phyloP scores from a whole-genome alignment of 768 basidiomycete species.

The Tylopilus plumbeoviolaceoides region DNA sequence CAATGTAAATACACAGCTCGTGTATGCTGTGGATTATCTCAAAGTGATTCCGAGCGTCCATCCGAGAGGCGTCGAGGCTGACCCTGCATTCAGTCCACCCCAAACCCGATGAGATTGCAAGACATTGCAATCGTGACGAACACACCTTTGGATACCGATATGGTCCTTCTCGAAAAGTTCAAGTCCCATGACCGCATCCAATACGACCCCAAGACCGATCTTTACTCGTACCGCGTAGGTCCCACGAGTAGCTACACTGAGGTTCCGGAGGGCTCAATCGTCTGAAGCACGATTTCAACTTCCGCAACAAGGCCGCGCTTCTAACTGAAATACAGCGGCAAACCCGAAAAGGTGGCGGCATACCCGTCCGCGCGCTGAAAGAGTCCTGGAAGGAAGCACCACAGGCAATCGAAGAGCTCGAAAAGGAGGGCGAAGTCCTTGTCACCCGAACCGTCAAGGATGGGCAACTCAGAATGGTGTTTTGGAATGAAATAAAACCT shows the following conservation, averaged over 20 bases:
- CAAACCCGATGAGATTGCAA: conserved; percentile 80
- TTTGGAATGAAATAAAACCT: conserved; percentile 86
- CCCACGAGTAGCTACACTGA: neutral
- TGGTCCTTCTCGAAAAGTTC: conserved; percentile 73
- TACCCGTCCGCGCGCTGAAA: conserved; percentile 78
- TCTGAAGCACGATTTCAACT: conserved; percentile 76
- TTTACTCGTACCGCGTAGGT: conserved; percentile 82
- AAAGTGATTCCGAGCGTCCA: conserved; percentile 47
- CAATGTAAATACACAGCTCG: conserved; percentile 83
- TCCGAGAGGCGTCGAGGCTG: conserved; percentile 10
- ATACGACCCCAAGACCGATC: conserved; percentile 77
- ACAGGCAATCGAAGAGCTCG: conserved; percentile 81
- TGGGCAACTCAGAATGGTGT: conserved; percentile 78
- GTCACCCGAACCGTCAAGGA: conserved; percentile 86
- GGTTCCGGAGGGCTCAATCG: conserved; percentile 3
- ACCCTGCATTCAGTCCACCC: conserved; percentile 44
- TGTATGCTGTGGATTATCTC: conserved; percentile 78
- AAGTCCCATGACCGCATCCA: conserved; percentile 73
- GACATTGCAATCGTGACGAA: conserved; percentile 81
- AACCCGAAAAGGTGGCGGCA: conserved; percentile 78
- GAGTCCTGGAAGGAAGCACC: conserved; percentile 91
- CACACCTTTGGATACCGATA: conserved; percentile 72
- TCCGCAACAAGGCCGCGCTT: conserved; percentile 79
- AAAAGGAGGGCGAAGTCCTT: conserved; percentile 82
- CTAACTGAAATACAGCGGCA: conserved; percentile 84